Percentiles rank a stretch among this genome's conserved stretches.
These are phyloP conservation scores for Kregervanrija fluxuum DNA, from an alignment of 805 yeast species.

Conservation along the genomic window DNA sequence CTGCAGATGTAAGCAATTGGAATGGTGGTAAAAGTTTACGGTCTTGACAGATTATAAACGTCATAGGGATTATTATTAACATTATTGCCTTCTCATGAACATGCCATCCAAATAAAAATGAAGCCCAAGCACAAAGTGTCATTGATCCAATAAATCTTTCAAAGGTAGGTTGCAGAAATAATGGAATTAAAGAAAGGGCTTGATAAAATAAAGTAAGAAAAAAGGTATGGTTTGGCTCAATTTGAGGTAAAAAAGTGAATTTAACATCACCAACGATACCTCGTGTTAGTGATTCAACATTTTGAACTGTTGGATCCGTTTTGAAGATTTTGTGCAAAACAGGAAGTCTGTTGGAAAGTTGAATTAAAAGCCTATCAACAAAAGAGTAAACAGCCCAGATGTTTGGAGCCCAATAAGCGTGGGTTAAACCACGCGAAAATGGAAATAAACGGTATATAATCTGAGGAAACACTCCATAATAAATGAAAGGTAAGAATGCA, in stretches of 20 bases:
- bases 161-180: slow-evolving; percentile 63
- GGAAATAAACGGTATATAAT: slow-evolving; percentile 75
- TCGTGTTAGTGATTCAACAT: slow-evolving; percentile 40
- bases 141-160: slow-evolving; percentile 77
- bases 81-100: slow-evolving; percentile 98
- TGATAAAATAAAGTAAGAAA: slow-evolving; percentile 80
- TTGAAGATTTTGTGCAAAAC: slow-evolving; percentile 10
- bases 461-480: slow-evolving; percentile 54
- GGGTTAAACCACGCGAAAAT: slow-evolving; percentile 89
- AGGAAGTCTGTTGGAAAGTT: slow-evolving; percentile 21
- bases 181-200: slow-evolving; percentile 64
- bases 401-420: slow-evolving; percentile 99
- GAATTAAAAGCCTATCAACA: slow-evolving; percentile 60
- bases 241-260: slow-evolving; percentile 73
- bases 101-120: slow-evolving; percentile 96
- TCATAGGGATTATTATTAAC: slow-evolving; percentile 79
- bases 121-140: slow-evolving; percentile 84
- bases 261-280: slow-evolving; percentile 90
- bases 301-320: not conserved
- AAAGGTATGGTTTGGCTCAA: slow-evolving; percentile 73
- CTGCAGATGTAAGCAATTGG: slow-evolving; percentile 66
- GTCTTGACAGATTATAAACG: slow-evolving; percentile 67
- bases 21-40: slow-evolving; percentile 66
- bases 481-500: slow-evolving; percentile 76
- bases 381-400: slow-evolving; percentile 93